These are phyloP conservation scores for Globisporangium nagaii DNA, from an alignment of 352 stramenopile species.

Conservation along the genomic window DNA sequence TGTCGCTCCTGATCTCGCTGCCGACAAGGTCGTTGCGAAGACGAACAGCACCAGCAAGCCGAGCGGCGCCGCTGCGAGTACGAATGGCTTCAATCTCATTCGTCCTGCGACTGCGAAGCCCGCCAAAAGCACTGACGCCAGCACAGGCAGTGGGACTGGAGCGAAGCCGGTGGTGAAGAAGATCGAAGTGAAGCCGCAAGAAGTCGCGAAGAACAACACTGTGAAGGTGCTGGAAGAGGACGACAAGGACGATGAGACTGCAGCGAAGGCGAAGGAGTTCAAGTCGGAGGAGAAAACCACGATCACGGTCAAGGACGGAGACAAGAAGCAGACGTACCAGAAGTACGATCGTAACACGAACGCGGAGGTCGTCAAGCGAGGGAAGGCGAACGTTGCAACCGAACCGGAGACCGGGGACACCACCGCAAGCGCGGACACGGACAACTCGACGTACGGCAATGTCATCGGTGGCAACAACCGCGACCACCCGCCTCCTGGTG, in stretches of 20 bases:
- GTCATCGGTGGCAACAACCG: slow-evolving; percentile 49
- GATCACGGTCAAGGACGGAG: slow-evolving; percentile 16
- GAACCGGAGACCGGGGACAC: neutral
- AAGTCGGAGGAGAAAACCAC: neutral
- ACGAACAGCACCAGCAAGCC: neutral
- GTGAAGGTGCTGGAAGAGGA: neutral
- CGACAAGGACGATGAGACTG: neutral
- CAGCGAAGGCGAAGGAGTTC: neutral
- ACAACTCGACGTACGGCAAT: slow-evolving; percentile 16
- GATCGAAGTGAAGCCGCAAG: neutral
- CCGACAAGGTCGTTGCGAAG: neutral
- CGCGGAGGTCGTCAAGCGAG: neutral
- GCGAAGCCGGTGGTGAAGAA: neutral
- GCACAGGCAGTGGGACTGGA: neutral
- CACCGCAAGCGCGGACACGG: neutral
- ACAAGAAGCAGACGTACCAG: slow-evolving; percentile 10
- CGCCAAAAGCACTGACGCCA: neutral
- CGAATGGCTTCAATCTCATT: slow-evolving; percentile 7
- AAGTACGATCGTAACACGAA: slow-evolving; percentile 19
- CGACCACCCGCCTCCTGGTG: slow-evolving; percentile 39
- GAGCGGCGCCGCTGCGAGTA: neutral
- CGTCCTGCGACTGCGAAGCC: neutral
- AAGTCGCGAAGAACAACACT: slow-evolving; percentile 6
- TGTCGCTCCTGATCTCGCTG: neutral
- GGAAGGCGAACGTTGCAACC: neutral